A percentile compares a stretch with the other conserved stretches of the same genome.
Evolutionary conservation across 345 rosid genomes (phyloP).

Genomic region (Bruguiera gymnorhiza): DNA sequence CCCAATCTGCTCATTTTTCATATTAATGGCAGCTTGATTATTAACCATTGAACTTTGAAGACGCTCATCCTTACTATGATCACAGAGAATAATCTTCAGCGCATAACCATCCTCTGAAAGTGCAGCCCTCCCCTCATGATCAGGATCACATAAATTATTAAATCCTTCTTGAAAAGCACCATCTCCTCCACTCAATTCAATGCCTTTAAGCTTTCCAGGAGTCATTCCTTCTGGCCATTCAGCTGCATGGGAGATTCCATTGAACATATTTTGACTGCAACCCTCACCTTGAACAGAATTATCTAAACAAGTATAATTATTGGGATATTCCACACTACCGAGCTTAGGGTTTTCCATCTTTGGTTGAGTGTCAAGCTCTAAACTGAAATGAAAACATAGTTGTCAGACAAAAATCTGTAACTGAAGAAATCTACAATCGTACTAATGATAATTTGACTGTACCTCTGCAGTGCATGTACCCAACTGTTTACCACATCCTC

Average conservation of each 20-base stretch:
- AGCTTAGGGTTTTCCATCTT: slow-evolving; percentile 33
- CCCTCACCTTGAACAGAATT: slow-evolving; percentile 31
- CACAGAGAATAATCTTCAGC: slow-evolving; percentile 18
- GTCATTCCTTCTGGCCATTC: slow-evolving; percentile 31
- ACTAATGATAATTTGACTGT: slow-evolving; percentile 17
- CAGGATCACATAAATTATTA: slow-evolving; percentile 3
- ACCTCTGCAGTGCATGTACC: slow-evolving; percentile 86
- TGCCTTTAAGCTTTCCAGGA: slow-evolving; percentile 28
- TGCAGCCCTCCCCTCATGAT: slow-evolving; percentile 19
- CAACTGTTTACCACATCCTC: slow-evolving; percentile 91
- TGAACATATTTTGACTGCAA: slow-evolving; percentile 27
- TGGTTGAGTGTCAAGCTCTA: slow-evolving; percentile 49
- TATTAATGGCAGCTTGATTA: slow-evolving; percentile 14
- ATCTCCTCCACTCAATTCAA: slow-evolving; percentile 26
- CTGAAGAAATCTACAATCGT: slow-evolving; percentile 15
- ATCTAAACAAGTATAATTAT: slow-evolving; percentile 12
- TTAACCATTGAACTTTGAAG: slow-evolving; percentile 34
- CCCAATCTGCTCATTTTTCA: slow-evolving; percentile 34
- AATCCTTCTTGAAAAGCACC: slow-evolving; percentile 12
- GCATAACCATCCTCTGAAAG: slow-evolving; percentile 23
- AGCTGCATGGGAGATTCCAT: slow-evolving; percentile 19
- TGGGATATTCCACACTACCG: slow-evolving; percentile 29
- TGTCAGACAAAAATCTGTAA: slow-evolving; percentile 3
- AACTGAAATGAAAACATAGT: slow-evolving; percentile 47
- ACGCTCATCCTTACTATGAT: slow-evolving; percentile 18